Evolutionary conservation across 129 eudicot species (phyloP), one percentile per base, ranked within the genome.

Genomic region (Pittosporum tobira): DNA sequence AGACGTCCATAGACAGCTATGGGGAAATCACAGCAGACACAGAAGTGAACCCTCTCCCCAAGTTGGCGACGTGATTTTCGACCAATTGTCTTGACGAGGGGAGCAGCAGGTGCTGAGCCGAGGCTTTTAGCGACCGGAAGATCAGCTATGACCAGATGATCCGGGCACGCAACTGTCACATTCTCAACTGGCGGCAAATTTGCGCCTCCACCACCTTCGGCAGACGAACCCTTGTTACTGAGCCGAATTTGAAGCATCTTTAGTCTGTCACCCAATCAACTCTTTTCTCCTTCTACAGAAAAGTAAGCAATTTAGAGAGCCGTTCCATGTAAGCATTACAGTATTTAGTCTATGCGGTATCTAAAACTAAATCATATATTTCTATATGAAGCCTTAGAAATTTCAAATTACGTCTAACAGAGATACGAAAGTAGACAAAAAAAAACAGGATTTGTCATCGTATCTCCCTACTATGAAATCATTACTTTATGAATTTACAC

Each of bases 1-100:
- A 88, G 70, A 54, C 96, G 96, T 28, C 96, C 96, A 74, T 88
- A 88, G 25, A 88, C 69, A 26, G 94, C 94, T n/a, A 88, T 76
- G 19, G 96, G 96, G 42, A 84, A 84, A 58, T 88, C 96, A 69
- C 96, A 88, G 48, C 75, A 84, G 42, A 88, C 94, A 70, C 96
- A 88, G 57, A 88, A 78, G 62, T 88, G 96, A 47, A 84, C 94
- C 13, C 96, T 77, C 75, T 88, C 94, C 15, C 87, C 87, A 67
- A 81, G 87, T 51, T 76, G 96, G 55, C 94, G 96, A 8, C 94
- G 86, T 40, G 96, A 88, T 29, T 29, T 29, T 14, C 43, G 23
- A 11, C 60, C 60, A 23, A 54, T 24, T 16, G 1, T 29, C 16
- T 54, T 54, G 14, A 54, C 60, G 7, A 29, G 15, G 20, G 60